phyloP scores from a whole-genome alignment of 1,284 basidiomycete species.

The Phylloboletellus chloephorus region DNA sequence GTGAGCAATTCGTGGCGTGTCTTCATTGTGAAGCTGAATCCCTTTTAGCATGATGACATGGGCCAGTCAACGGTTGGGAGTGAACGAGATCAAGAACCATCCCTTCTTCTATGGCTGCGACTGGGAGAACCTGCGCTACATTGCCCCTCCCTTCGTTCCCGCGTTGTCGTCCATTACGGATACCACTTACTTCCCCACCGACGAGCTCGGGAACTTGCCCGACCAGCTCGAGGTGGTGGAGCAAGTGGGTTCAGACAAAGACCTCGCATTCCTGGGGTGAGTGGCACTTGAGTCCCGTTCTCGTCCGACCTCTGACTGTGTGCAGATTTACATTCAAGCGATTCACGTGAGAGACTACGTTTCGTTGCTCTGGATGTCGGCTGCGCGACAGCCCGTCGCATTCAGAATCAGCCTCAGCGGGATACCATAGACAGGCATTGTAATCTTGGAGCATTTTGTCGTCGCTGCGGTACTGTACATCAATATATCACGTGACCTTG shows the following conservation, averaged over 20 bases:
- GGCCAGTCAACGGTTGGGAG: constrained; percentile 71
- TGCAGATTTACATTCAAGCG: constrained; percentile 79
- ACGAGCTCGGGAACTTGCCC: constrained; percentile 84
- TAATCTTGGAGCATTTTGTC: constrained; percentile 25
- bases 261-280: constrained; percentile 89
- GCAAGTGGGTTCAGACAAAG: constrained; percentile 74
- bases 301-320: constrained; percentile 9
- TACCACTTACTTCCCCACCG: constrained; percentile 95
- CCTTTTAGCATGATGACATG: constrained; percentile 74
- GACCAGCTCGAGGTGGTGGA: constrained; percentile 70
- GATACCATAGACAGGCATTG: constrained; percentile 27
- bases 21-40: constrained; percentile 8
- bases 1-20: constrained; percentile 36
- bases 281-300: constrained; percentile 22
- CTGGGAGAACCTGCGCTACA: constrained; percentile 86
- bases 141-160: constrained; percentile 95
- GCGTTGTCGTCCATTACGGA: constrained; percentile 90
- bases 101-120: constrained; percentile 97
- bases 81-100: constrained; percentile 90
- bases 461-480: constrained; percentile 18
- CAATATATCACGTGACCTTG: constrained; percentile 21
- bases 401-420: constrained; percentile 6
- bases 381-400: too few species aligned
- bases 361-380: neutral
- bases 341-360: constrained; percentile 43